Base-by-base conservation (phyloP, 2,329 filamentous ascomycete genomes). In the Tolypocladium sp. region DNA sequence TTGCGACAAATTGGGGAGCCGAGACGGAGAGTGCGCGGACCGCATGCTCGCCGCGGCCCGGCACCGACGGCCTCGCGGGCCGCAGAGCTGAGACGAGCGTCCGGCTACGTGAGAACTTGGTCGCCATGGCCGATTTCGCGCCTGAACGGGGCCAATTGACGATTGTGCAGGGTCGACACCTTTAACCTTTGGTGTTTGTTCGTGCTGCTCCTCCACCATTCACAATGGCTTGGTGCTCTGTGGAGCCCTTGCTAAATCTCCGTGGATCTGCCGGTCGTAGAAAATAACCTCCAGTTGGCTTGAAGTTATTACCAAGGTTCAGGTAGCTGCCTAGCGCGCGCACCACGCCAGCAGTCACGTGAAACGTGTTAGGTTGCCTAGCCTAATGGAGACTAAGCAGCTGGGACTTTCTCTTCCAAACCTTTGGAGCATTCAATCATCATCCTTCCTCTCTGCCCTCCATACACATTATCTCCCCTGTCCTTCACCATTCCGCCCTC, bases 31-130 rank as follows among this genome's bases (percentile, higher is more conserved):
- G 72, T 76, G 78, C 76, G 68, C 82, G 77, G 68, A 74, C 69
- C 56, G 71, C 70, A 65, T 75, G 72, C 35, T 74, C 73, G 63
- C 67, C 74, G 64, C 71, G 76, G 67, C 66, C 71, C 65, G 66
- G 73, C 62, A 76, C 70, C 65, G 74, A 74, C 58, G 76, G 73
- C 67, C 75, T 81, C 55, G 74, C 73, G n/a, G 82, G 78, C 70
- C 79, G 79, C 65, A 85, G 72, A 75, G 79, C 79, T 70, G 82
- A 79, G 69, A 79, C 78, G 65, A 86, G 70, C 62, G 78, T 78
- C 71, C 82, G 78, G 73, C 77, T 80, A 71, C 82, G 79, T 69
- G 78, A 79, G 69, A 85, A 71, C 72, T 79, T 83, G 75, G 79
- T 83, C 74, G 84, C 83, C 84, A 87, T 87, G 73, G 70, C 77